Evolutionary conservation across 306 rosid species (phyloP).

Genomic region (Oxytropis ochrocephala): DNA sequence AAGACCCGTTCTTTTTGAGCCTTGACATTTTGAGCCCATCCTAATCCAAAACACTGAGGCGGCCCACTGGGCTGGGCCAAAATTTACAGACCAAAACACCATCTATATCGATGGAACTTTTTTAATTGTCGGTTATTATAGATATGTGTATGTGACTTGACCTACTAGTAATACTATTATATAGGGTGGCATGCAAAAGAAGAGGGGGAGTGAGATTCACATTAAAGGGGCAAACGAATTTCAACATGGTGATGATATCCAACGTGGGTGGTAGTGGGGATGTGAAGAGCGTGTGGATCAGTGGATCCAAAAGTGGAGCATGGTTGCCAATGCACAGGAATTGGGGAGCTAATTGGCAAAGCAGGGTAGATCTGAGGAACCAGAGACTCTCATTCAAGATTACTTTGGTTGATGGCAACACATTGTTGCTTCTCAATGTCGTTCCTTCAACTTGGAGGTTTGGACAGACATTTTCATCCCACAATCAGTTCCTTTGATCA

Average conservation of each 20-base stretch:
- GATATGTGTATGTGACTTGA: no score
- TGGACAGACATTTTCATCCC: slow-evolving; percentile 74
- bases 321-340: slow-evolving; percentile 82
- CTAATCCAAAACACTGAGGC: no score
- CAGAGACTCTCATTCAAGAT: slow-evolving; percentile 68
- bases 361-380: slow-evolving; percentile 45
- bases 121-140: no score
- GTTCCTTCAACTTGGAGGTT: slow-evolving; percentile 76
- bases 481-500: slow-evolving; percentile 40
- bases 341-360: slow-evolving; percentile 91
- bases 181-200: slow-evolving; percentile 66
- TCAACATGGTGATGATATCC: slow-evolving; percentile 82
- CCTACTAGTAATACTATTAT: no score
- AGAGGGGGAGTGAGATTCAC: slow-evolving; percentile 84
- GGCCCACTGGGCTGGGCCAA: no score
- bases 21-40: no score
- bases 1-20: no score
- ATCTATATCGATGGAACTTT: no score
- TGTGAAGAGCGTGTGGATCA: slow-evolving; percentile 55
- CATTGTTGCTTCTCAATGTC: slow-evolving; percentile 42
- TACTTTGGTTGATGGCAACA: slow-evolving; percentile 45
- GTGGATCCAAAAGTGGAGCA: slow-evolving; percentile 33
- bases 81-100: no score
- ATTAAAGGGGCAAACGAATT: slow-evolving; percentile 59
- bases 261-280: slow-evolving; percentile 82